phyloP scores from a whole-genome alignment of 2,329 filamentous ascomycete genomes.

The Phaeoacremonium minimum region DNA sequence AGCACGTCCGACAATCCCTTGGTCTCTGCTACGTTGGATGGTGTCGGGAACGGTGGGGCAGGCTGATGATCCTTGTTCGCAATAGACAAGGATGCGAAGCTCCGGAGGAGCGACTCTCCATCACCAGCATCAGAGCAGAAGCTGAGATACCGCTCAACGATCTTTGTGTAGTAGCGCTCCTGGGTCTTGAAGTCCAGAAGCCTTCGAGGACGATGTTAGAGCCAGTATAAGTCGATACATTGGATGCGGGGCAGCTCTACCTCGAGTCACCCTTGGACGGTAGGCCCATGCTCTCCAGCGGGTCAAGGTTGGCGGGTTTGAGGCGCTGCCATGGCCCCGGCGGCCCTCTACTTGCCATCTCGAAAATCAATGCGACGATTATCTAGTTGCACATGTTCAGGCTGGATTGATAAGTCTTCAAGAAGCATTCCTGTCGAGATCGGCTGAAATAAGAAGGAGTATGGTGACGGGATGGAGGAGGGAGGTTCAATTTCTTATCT shows the following conservation, averaged over 20 bases:
- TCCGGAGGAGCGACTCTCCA: slow-evolving; percentile 67
- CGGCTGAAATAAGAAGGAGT: too few relatives aligned
- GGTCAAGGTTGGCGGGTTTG: slow-evolving; percentile 70
- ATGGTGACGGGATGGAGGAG: too few relatives aligned
- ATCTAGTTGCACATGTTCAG: too few relatives aligned
- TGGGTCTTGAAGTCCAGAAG: slow-evolving; percentile 70
- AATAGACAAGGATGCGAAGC: slow-evolving; percentile 64
- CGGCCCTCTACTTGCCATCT: slow-evolving; percentile 21
- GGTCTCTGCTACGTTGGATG: slow-evolving; percentile 31
- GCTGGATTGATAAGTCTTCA: too few relatives aligned
- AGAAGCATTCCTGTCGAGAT: too few relatives aligned
- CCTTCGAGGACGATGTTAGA: neutral
- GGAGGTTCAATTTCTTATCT: too few relatives aligned
- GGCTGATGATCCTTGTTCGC: neutral
- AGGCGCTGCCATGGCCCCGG: slow-evolving; percentile 65
- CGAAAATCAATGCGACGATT: neutral
- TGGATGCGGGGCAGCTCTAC: too few relatives aligned
- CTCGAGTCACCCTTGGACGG: slow-evolving; percentile 88
- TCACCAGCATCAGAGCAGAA: slow-evolving; percentile 76
- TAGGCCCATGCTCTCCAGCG: slow-evolving; percentile 76
- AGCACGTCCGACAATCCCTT: slow-evolving; percentile 71
- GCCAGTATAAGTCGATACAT: too few relatives aligned
- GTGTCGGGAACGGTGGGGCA: slow-evolving; percentile 6
- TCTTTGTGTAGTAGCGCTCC: slow-evolving; percentile 80
- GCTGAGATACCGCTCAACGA: slow-evolving; percentile 82